Conservation (phyloP, 2,329 filamentous ascomycete species). For the Aspergillus aculeatus region DNA sequence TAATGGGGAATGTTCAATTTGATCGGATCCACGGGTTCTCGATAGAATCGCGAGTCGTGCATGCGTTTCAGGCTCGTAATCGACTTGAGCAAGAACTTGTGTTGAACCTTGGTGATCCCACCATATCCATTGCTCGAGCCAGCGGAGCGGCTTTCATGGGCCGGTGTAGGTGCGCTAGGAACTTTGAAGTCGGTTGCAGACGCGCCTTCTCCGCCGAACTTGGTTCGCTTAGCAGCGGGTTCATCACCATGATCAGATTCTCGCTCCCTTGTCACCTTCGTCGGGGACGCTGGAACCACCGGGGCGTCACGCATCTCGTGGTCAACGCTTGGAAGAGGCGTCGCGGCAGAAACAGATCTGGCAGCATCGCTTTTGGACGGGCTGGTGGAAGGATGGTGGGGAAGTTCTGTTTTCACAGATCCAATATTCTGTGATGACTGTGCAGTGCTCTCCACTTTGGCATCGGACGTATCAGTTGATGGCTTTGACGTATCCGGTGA, state of each 20-base stretch:
- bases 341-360: constrained; percentile 17
- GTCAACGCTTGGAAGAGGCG: constrained; percentile 36
- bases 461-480: constrained; percentile 12
- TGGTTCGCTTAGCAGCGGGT: constrained; percentile 76
- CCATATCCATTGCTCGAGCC: constrained; percentile 17
- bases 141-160: constrained; percentile 25
- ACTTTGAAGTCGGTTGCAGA: constrained; percentile 48
- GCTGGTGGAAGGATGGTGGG: constrained; percentile 33
- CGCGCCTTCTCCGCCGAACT: constrained; percentile 59
- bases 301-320: constrained; percentile 57
- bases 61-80: constrained; percentile 70
- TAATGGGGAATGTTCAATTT: constrained; percentile 75
- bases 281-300: constrained; percentile 49
- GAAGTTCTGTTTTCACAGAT: constrained; percentile 33
- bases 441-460: constrained; percentile 19
- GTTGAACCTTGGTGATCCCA: constrained; percentile 43
- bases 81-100: constrained; percentile 43
- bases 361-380: constrained; percentile 21
- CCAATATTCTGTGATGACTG: constrained; percentile 22
- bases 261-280: constrained; percentile 70
- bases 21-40: constrained; percentile 71
- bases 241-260: constrained; percentile 67
- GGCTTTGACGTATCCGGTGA: constrained; percentile 13
- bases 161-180: constrained; percentile 42
- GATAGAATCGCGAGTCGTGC: constrained; percentile 73